Conservation (phyloP, 2,329 filamentous ascomycete genomes). For the Aspergillus pseudoviridinutans region DNA sequence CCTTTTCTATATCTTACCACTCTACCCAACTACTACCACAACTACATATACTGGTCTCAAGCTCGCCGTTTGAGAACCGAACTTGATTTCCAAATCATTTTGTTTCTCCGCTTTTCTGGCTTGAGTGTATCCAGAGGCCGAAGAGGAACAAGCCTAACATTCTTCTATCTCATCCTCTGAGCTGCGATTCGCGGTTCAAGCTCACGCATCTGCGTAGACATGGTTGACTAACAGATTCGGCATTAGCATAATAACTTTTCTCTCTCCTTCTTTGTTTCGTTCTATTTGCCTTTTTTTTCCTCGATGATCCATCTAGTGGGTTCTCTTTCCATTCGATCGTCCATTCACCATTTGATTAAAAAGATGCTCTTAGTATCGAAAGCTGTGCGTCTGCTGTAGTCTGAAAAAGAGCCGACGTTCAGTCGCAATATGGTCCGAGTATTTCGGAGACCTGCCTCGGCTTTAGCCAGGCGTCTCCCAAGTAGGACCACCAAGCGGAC, state of each 20-base stretch:
- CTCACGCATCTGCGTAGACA: conserved; percentile 14
- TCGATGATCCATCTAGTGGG: not conserved
- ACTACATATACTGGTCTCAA: not conserved
- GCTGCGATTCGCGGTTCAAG: conserved; percentile 2
- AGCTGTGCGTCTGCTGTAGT: conserved; percentile 11
- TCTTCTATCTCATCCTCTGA: not conserved
- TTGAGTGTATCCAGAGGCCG: not conserved
- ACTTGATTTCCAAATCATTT: not conserved
- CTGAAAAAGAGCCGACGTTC: conserved; percentile 15
- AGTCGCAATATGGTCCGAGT: conserved; percentile 34
- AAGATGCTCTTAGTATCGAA: conserved; percentile 19
- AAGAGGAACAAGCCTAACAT: not conserved
- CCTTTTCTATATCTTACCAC: conserved; percentile 3
- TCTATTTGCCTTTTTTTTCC: not conserved
- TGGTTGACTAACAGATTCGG: conserved; percentile 13
- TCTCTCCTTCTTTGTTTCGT: conserved; percentile 1
- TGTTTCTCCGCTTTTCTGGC: not conserved
- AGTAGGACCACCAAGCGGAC: conserved; percentile 31
- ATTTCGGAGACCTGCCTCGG: conserved; percentile 31
- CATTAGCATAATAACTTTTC: not conserved
- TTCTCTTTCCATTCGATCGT: not conserved
- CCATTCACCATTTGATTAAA: conserved; percentile 7
- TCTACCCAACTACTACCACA: not conserved
- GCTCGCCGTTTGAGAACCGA: not conserved
- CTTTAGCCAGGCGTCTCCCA: conserved; percentile 30